A percentile compares a stretch with the other conserved stretches of the same genome.
Evolutionary conservation across 2,329 filamentous ascomycete genomes (phyloP).

Genomic region (Albifimbria verrucaria): DNA sequence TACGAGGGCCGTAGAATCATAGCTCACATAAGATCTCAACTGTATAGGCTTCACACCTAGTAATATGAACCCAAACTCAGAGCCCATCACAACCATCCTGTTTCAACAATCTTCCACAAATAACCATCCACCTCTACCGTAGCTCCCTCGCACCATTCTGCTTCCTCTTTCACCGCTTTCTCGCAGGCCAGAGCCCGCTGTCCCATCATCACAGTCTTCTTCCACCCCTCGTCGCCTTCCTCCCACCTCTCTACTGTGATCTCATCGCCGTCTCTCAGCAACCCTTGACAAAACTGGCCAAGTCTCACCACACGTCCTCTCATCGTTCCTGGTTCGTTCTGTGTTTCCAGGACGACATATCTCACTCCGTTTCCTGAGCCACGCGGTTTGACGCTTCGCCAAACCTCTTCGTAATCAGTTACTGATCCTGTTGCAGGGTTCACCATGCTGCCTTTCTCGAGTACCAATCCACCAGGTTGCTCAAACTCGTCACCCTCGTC

Average conservation of each 20-base stretch:
- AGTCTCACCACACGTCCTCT: slow-evolving; percentile 52
- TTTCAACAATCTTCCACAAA: slow-evolving; percentile 2
- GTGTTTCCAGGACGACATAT: slow-evolving; percentile 9
- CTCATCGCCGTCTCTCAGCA: slow-evolving; percentile 42
- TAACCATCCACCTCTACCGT: slow-evolving; percentile 15
- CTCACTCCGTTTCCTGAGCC: slow-evolving; percentile 1
- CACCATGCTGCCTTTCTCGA: slow-evolving; percentile 59
- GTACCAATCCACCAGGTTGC: slow-evolving; percentile 32
- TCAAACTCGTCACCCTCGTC: slow-evolving; percentile 58
- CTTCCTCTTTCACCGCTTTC: slow-evolving; percentile 13
- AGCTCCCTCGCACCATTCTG: slow-evolving; percentile 12
- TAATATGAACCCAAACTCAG: too few species aligned
- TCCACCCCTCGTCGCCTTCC: slow-evolving; percentile 36
- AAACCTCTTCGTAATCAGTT: slow-evolving; percentile 64
- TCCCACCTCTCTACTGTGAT: slow-evolving; percentile 55
- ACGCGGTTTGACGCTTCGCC: slow-evolving; percentile 44
- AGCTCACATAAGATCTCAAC: too few species aligned
- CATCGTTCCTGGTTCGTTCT: slow-evolving; percentile 14
- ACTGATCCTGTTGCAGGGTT: slow-evolving; percentile 51
- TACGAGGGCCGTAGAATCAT: slow-evolving; percentile 3
- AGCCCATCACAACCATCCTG: neutral
- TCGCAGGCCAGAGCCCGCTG: slow-evolving; percentile 29
- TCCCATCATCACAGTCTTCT: slow-evolving; percentile 31
- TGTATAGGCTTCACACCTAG: too few species aligned
- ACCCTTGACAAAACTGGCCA: slow-evolving; percentile 53